A percentile compares a stretch with the other conserved stretches of the same genome.
These are phyloP conservation scores for Apiospora phragmitis DNA, from an alignment of 2,329 filamentous ascomycete genomes.

Conservation along the genomic window DNA sequence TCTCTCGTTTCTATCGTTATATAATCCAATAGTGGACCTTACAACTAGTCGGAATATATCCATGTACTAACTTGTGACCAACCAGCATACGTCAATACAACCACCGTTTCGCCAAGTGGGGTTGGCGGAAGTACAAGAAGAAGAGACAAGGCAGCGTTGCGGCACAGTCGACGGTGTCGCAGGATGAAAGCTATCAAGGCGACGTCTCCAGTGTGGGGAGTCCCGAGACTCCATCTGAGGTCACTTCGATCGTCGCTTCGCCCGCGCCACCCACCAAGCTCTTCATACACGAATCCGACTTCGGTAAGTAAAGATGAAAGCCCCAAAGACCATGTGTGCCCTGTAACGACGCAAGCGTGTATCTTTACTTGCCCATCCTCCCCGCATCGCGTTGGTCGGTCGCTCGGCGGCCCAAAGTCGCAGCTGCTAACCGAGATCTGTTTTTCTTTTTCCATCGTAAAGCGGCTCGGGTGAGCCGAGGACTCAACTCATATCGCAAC, in stretches of 20 bases:
- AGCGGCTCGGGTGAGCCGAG: neutral
- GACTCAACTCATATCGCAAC: neutral
- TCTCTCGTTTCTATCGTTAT: neutral
- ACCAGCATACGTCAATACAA: neutral
- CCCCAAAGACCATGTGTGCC: neutral
- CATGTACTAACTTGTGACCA: neutral
- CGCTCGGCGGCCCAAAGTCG: neutral
- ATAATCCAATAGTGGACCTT: neutral
- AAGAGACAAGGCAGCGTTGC: neutral
- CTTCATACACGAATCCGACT: neutral
- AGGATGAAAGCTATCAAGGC: neutral
- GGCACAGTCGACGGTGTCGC: neutral
- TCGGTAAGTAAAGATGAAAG: neutral
- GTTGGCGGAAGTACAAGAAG: slow-evolving; percentile 10
- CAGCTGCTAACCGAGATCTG: neutral
- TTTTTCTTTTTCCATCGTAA: neutral
- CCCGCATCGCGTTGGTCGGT: neutral
- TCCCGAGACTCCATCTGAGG: neutral
- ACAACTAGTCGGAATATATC: neutral
- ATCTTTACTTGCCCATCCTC: neutral
- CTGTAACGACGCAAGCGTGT: neutral
- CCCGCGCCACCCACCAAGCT: neutral
- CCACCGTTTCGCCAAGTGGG: slow-evolving; percentile 4
- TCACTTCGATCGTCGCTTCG: neutral
- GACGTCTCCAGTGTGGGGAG: neutral